Percentiles rank a stretch among this genome's conserved stretches.
These are phyloP conservation scores for Fusarium euwallaceae DNA, from an alignment of 2,329 filamentous ascomycete species.

Conservation along the genomic window DNA sequence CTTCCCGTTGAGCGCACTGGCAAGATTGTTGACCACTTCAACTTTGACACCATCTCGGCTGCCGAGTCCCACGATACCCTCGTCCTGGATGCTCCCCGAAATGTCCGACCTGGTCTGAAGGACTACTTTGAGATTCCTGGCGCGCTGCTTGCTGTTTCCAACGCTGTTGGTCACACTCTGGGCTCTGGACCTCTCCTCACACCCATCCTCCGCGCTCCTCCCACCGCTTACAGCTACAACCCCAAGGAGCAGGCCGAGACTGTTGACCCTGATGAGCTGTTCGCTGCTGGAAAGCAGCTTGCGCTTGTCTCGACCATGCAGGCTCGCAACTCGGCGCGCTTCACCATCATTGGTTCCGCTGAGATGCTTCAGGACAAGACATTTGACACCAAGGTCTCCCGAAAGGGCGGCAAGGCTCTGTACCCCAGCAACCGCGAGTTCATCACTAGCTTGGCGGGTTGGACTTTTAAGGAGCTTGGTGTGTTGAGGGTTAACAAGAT, in stretches of 20 bases:
- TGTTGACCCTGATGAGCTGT: slow-evolving; percentile 80
- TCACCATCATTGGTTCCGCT: slow-evolving; percentile 86
- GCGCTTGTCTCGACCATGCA: slow-evolving; percentile 88
- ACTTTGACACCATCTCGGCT: slow-evolving; percentile 84
- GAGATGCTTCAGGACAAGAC: slow-evolving; percentile 91
- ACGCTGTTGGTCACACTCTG: slow-evolving; percentile 83
- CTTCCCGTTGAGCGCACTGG: slow-evolving; percentile 89
- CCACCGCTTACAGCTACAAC: slow-evolving; percentile 93
- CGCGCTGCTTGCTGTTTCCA: slow-evolving; percentile 82
- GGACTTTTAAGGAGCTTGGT: slow-evolving; percentile 95
- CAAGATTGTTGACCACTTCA: slow-evolving; percentile 94
- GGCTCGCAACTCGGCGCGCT: slow-evolving; percentile 91
- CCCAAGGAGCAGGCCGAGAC: slow-evolving; percentile 83
- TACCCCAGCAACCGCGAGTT: slow-evolving; percentile 87
- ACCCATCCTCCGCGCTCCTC: slow-evolving; percentile 84
- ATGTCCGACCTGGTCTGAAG: slow-evolving; percentile 76
- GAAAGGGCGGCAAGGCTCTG: slow-evolving; percentile 63
- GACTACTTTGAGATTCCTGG: slow-evolving; percentile 76
- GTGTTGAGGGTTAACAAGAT: slow-evolving; percentile 87
- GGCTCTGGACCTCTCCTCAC: slow-evolving; percentile 82
- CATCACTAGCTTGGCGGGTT: slow-evolving; percentile 86
- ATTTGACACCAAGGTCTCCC: slow-evolving; percentile 85
- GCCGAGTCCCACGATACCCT: slow-evolving; percentile 90
- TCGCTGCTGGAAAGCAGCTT: slow-evolving; percentile 86
- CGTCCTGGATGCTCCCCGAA: slow-evolving; percentile 77